Percentiles rank a stretch among this genome's conserved stretches.
Conservation (phyloP, 2,329 filamentous ascomycete species). For the Microcyclospora pomicola region DNA sequence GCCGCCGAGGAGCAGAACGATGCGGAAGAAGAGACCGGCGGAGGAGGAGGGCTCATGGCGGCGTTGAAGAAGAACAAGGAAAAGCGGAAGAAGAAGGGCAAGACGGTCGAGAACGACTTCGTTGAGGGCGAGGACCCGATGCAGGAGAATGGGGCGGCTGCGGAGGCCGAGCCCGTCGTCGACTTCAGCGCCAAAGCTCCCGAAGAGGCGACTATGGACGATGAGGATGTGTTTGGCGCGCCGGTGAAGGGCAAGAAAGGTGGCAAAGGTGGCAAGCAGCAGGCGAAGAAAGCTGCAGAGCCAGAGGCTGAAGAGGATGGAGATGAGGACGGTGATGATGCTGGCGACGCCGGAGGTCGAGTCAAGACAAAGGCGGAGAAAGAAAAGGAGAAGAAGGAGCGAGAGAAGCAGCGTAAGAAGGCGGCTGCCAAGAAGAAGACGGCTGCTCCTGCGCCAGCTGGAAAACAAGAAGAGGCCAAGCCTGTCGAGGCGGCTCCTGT, state of each 20-base stretch:
- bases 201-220: constrained; percentile 54
- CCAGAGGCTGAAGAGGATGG: constrained; percentile 30
- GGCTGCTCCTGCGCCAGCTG: constrained; percentile 20
- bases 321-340: constrained; percentile 36
- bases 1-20: constrained; percentile 33
- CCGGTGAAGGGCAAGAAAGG: constrained; percentile 58
- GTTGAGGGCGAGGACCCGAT: constrained; percentile 52
- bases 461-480: constrained; percentile 17
- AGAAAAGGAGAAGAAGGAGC: constrained; percentile 94
- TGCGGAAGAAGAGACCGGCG: constrained; percentile 37
- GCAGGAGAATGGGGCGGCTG: constrained; percentile 27
- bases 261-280: constrained; percentile 28
- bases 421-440: constrained; percentile 73
- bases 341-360: constrained; percentile 45
- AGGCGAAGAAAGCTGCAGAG: constrained; percentile 28
- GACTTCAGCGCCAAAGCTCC: constrained; percentile 55
- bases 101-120: constrained; percentile 52
- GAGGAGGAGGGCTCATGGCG: constrained; percentile 35
- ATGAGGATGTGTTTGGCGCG: constrained; percentile 68
- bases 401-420: constrained; percentile 97
- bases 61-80: constrained; percentile 41
- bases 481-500: constrained; percentile 39
- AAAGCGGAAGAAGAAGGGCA: constrained; percentile 86
- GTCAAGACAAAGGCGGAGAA: constrained; percentile 97
- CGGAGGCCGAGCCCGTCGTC: constrained; percentile 19